Evolutionary conservation across 257 asterid species (phyloP).

Genomic region (Avicennia marina): DNA sequence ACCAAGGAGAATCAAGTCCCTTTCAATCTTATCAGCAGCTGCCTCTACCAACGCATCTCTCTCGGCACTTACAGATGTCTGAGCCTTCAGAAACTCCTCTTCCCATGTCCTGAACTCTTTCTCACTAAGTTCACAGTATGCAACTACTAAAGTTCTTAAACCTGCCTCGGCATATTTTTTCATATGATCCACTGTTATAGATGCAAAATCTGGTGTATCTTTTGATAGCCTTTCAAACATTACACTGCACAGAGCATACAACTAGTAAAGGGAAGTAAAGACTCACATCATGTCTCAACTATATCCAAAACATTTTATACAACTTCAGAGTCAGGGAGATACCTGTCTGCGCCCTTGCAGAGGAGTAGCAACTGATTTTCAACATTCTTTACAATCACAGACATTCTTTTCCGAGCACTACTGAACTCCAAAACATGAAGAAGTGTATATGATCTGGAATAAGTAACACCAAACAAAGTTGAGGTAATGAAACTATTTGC

Average conservation of each 20-base stretch:
- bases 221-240: constrained; percentile 77
- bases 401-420: constrained; percentile 92
- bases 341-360: constrained; percentile 98
- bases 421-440: constrained; percentile 92
- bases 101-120: constrained; percentile 72
- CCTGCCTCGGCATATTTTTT: constrained; percentile 87
- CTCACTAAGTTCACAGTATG: constrained; percentile 75
- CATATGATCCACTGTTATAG: constrained; percentile 61
- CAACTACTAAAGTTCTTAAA: constrained; percentile 77
- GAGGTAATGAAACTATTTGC: neutral
- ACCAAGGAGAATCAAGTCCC: constrained; percentile 75
- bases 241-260: constrained; percentile 43
- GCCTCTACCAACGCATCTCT: constrained; percentile 76
- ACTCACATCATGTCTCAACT: neutral
- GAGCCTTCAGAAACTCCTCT: constrained; percentile 63
- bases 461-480: constrained; percentile 7
- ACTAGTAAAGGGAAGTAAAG: constrained; percentile 10
- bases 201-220: constrained; percentile 37
- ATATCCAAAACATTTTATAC: constrained; percentile 15
- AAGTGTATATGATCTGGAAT: constrained; percentile 68
- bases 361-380: constrained; percentile 79
- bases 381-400: constrained; percentile 63
- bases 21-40: constrained; percentile 79
- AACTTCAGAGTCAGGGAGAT: constrained; percentile 12
- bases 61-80: constrained; percentile 57